These are phyloP conservation scores for Lachnellula arida DNA, from an alignment of 2,329 filamentous ascomycete genomes.

Conservation along the genomic window DNA sequence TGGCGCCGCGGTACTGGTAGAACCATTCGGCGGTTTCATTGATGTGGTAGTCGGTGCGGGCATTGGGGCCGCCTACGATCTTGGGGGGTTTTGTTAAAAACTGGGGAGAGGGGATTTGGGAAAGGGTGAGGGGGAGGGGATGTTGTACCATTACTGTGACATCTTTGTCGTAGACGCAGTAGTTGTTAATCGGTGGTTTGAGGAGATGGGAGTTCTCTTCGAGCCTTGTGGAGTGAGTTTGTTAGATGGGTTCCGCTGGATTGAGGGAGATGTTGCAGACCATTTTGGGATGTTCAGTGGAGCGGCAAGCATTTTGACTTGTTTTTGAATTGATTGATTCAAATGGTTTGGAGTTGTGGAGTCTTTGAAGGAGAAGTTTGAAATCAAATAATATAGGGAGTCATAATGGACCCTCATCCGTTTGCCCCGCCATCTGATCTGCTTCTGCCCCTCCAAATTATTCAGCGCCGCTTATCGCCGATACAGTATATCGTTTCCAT, in stretches of 20 bases:
- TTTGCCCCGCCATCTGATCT: too few relatives aligned
- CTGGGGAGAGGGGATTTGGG: constrained; percentile 2
- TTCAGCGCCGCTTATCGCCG: too few relatives aligned
- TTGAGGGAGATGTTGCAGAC: constrained; percentile 11
- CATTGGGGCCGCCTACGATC: constrained; percentile 95
- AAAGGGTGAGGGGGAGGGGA: background rate
- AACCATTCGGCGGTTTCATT: constrained; percentile 97
- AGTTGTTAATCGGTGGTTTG: constrained; percentile 91
- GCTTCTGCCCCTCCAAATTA: too few relatives aligned
- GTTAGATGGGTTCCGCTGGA: background rate
- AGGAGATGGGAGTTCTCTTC: constrained; percentile 80
- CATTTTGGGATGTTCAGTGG: constrained; percentile 32
- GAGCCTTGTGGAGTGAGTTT: constrained; percentile 56
- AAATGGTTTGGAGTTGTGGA: background rate
- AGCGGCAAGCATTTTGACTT: constrained; percentile 21
- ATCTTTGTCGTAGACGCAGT: constrained; percentile 85
- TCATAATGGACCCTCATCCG: too few relatives aligned
- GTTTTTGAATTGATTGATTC: background rate
- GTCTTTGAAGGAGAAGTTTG: background rate
- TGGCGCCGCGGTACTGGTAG: constrained; percentile 90
- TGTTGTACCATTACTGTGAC: constrained; percentile 71
- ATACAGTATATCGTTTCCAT: too few relatives aligned
- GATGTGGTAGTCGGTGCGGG: constrained; percentile 96
- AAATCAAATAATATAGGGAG: too few relatives aligned
- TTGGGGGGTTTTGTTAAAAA: constrained; percentile 26